These are phyloP conservation scores for Cercospora beticola DNA, from an alignment of 2,329 filamentous ascomycete species.

Conservation along the genomic window DNA sequence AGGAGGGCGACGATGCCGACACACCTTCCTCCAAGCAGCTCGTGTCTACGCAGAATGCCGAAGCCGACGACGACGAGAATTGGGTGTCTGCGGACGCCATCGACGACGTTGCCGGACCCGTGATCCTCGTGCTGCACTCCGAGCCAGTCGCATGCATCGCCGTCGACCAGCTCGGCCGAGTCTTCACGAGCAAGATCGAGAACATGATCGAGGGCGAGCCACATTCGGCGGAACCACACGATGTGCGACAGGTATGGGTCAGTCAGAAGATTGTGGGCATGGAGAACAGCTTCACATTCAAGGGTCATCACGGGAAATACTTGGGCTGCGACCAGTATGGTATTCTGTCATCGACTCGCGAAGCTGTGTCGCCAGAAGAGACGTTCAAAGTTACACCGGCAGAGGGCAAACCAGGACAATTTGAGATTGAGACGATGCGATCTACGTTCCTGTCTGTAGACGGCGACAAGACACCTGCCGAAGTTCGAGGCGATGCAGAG, in stretches of 20 bases:
- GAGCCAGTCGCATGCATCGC: slow-evolving; percentile 72
- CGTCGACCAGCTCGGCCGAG: slow-evolving; percentile 80
- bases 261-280: slow-evolving; percentile 80
- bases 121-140: slow-evolving; percentile 79
- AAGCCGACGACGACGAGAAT: slow-evolving; percentile 66
- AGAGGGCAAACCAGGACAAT: slow-evolving; percentile 22
- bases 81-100: slow-evolving; percentile 84
- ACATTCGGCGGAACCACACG: slow-evolving; percentile 86
- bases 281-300: slow-evolving; percentile 73
- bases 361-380: slow-evolving; percentile 82
- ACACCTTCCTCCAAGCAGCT: slow-evolving; percentile 39
- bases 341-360: slow-evolving; percentile 69
- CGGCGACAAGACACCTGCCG: slow-evolving; percentile 50
- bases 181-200: slow-evolving; percentile 79
- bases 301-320: slow-evolving; percentile 86
- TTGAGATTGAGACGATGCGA: slow-evolving; percentile 46
- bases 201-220: slow-evolving; percentile 85
- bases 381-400: slow-evolving; percentile 60
- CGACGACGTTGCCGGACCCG: slow-evolving; percentile 74
- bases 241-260: slow-evolving; percentile 94
- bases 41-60: slow-evolving; percentile 36
- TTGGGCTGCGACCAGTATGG: slow-evolving; percentile 84
- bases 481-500: slow-evolving; percentile 75
- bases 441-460: slow-evolving; percentile 68
- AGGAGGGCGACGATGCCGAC: slow-evolving; percentile 49